These are phyloP conservation scores for Saccharomyces uvarum DNA, from an alignment of 1,139 yeast species.

Conservation along the genomic window DNA sequence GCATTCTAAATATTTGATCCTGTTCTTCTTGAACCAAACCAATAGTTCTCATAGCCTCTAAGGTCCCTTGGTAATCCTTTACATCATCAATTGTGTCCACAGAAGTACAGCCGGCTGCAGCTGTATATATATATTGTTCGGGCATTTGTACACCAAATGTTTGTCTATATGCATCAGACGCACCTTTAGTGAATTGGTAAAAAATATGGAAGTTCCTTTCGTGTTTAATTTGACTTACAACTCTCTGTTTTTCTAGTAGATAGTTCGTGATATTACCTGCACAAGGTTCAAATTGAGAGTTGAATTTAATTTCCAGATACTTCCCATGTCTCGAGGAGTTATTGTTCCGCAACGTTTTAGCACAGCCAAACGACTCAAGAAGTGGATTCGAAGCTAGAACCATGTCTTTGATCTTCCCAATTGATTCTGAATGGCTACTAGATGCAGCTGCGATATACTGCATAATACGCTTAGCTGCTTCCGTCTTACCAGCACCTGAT, in stretches of 20 bases:
- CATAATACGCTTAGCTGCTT: slow-evolving; percentile 97
- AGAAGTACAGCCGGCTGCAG: slow-evolving; percentile 74
- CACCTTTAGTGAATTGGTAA: slow-evolving; percentile 90
- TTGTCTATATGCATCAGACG: slow-evolving; percentile 77
- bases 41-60: slow-evolving; percentile 79
- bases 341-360: slow-evolving; percentile 91
- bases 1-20: slow-evolving; percentile 77
- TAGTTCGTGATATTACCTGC: slow-evolving; percentile 96
- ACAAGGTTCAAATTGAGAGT: slow-evolving; percentile 74
- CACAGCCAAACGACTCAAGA: slow-evolving; percentile 96
- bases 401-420: slow-evolving; percentile 89
- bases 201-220: slow-evolving; percentile 97
- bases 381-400: slow-evolving; percentile 96
- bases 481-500: slow-evolving; percentile 98
- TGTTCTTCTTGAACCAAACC: slow-evolving; percentile 79
- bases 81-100: slow-evolving; percentile 84
- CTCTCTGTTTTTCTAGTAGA: slow-evolving; percentile 87
- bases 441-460: slow-evolving; percentile 92
- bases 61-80: slow-evolving; percentile 70
- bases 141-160: slow-evolving; percentile 86
- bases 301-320: slow-evolving; percentile 85
- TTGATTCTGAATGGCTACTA: slow-evolving; percentile 47
- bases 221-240: slow-evolving; percentile 82
- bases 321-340: slow-evolving; percentile 97
- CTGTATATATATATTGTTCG: slow-evolving; percentile 83